Conservation (phyloP, 768 basidiomycete genomes). For the Tylopilus plumbeoviolaceoides region DNA sequence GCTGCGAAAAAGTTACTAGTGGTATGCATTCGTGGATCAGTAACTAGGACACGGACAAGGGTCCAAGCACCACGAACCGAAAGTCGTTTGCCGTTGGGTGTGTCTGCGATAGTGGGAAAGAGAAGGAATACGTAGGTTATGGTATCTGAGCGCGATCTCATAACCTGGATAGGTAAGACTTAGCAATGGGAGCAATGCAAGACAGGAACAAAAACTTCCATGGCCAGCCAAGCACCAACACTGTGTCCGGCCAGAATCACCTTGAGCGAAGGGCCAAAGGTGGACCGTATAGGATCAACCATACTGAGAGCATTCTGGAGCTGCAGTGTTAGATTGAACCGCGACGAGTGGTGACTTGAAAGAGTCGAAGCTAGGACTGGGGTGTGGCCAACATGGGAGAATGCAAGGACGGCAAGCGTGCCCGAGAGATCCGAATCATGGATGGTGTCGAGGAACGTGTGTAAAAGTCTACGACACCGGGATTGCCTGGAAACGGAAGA, state of each 20-base stretch:
- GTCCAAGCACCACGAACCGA: slow-evolving; percentile 41
- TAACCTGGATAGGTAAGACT: slow-evolving; percentile 35
- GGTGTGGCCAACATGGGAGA: slow-evolving; percentile 64
- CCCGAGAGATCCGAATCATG: slow-evolving; percentile 23
- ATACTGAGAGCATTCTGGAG: slow-evolving; percentile 53
- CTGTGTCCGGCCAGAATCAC: slow-evolving; percentile 62
- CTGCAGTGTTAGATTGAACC: slow-evolving; percentile 44
- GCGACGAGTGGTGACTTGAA: slow-evolving; percentile 13
- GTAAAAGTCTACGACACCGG: slow-evolving; percentile 67
- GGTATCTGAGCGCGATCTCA: slow-evolving; percentile 41
- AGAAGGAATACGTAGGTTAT: slow-evolving; percentile 52
- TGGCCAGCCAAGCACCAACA: slow-evolving; percentile 65
- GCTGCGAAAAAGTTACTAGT: slow-evolving; percentile 45
- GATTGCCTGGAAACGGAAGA: slow-evolving; percentile 37
- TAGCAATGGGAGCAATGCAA: neutral
- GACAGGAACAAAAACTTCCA: slow-evolving; percentile 33
- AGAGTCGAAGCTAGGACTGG: slow-evolving; percentile 29
- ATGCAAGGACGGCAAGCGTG: slow-evolving; percentile 51
- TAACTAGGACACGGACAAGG: neutral
- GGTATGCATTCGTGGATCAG: neutral
- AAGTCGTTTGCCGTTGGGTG: slow-evolving; percentile 59
- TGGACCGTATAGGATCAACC: slow-evolving; percentile 39
- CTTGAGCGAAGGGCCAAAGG: slow-evolving; percentile 23
- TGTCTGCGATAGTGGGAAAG: slow-evolving; percentile 63
- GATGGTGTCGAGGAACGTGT: slow-evolving; percentile 54